Base-by-base conservation (phyloP, 177 flowering plant genomes). In the Vitis hybrid region DNA sequence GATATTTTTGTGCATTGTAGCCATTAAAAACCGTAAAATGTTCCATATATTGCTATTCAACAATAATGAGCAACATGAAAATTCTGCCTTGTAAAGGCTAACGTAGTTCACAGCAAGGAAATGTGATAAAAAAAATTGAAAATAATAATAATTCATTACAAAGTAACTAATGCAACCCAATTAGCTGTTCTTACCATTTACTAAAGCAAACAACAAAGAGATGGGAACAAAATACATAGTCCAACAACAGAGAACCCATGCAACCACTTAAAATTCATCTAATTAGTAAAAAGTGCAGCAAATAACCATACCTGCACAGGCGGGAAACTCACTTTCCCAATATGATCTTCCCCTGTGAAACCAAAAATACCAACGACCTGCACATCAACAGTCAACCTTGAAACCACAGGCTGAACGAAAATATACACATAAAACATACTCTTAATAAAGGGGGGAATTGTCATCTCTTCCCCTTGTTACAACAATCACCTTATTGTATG, bases 341-440 rank as follows among this genome's bases (percentile, higher is more conserved):
- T 91, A 80, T 90, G 96, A 85, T 91, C 96, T 82, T 95, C 99
- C 65, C 85, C 85, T 17, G 85, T 82, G 79, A 93, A 90, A 30
- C 99, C 99, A 86, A 95, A 95, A 65, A 93, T 93, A 19, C 94
- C 98, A 21, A 83, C 84, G 73, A 84, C 98, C 99, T 91, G 86
- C 11, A 52, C 50, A 64, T 60, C 5, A 73, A 11, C 48, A 59
- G 40, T 13, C 30, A 60, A 30, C 19, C 21, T 7, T 63, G 13
- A 9, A 9, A 30, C 62, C 0, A 14, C 56, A 40, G 12, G n/a
- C 40, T 14, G 24, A 18, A 56, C 1, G 11, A 48, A 40, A 10
- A 14, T 27, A 51, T 24, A 1, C 13, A 30, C 3, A 52, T 19
- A 60, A 55, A 32, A n/a, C 2, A 30, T 18, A 54, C 32, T 14